phyloP scores from a whole-genome alignment of 257 asterid genomes.

The Gentiana straminea region DNA sequence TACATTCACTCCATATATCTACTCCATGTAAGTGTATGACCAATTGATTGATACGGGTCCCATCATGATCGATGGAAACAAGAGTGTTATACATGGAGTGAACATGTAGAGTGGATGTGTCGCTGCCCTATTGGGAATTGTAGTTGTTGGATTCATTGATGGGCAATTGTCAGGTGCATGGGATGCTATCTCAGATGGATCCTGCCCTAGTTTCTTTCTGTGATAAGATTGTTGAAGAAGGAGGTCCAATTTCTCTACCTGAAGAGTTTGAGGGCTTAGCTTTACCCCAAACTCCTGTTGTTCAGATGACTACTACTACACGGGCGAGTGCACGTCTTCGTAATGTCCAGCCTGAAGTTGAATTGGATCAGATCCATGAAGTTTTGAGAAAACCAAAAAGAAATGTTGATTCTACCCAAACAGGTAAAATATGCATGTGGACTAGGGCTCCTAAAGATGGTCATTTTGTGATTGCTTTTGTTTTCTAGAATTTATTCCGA shows the following conservation, averaged over 20 bases:
- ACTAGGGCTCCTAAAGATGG: no score
- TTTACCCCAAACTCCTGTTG: constrained; percentile 59
- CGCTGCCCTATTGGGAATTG: no score
- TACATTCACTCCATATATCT: constrained; percentile 5
- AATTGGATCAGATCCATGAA: constrained; percentile 30
- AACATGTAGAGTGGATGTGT: no score
- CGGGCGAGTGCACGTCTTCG: constrained; percentile 94
- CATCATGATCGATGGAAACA: no score
- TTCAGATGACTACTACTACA: constrained; percentile 47
- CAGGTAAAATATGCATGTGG: no score
- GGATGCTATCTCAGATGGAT: constrained; percentile 97
- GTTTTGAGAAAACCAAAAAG: no score
- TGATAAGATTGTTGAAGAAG: constrained; percentile 89
- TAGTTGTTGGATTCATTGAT: neutral
- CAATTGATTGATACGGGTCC: no score
- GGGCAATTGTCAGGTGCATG: constrained; percentile 61
- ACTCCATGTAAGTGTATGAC: no score
- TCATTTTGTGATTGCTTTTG: no score
- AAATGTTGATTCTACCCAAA: no score
- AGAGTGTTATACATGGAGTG: no score
- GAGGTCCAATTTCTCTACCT: constrained; percentile 75
- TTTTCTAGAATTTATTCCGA: no score
- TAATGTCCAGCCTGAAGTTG: constrained; percentile 79
- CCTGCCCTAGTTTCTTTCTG: constrained; percentile 82
- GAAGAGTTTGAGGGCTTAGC: constrained; percentile 37